A percentile compares a stretch with the other conserved stretches of the same genome.
Evolutionary conservation across 1,139 yeast species (phyloP).

Genomic region (Lodderomyces oxycetoniae): DNA sequence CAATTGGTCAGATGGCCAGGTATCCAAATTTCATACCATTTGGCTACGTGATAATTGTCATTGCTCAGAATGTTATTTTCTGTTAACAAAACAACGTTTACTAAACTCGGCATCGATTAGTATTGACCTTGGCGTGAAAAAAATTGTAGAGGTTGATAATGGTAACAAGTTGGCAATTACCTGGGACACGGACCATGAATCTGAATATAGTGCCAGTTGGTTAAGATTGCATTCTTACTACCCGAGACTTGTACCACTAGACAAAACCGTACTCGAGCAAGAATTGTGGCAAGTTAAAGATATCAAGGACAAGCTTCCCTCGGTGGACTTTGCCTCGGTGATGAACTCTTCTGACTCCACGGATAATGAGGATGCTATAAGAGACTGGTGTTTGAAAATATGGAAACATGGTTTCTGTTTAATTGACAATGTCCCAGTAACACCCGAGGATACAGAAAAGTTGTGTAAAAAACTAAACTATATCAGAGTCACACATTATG

Average conservation of each 20-base stretch:
- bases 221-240: constrained; percentile 54
- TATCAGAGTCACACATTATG: constrained; percentile 71
- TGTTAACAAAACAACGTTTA: constrained; percentile 59
- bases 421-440: constrained; percentile 58
- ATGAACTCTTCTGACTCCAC: constrained; percentile 31
- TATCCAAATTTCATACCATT: constrained; percentile 41
- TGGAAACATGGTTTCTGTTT: constrained; percentile 61
- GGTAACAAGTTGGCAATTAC: constrained; percentile 5
- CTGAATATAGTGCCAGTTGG: constrained; percentile 50
- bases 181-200: constrained; percentile 33
- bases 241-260: constrained; percentile 41
- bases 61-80: constrained; percentile 56
- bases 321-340: constrained; percentile 45
- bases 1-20: constrained; percentile 11
- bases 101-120: constrained; percentile 56
- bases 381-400: constrained; percentile 57
- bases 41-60: constrained; percentile 75
- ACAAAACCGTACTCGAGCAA: constrained; percentile 24
- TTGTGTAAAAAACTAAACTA: constrained; percentile 59
- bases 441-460: constrained; percentile 57
- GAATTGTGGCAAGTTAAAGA: constrained; percentile 48
- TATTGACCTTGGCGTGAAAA: constrained; percentile 39
- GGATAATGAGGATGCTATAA: constrained; percentile 43
- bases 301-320: constrained; percentile 44
- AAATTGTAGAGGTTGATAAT: constrained; percentile 20